phyloP scores from a whole-genome alignment of 2,329 filamentous ascomycete genomes.

The Hypoxylon sp. region DNA sequence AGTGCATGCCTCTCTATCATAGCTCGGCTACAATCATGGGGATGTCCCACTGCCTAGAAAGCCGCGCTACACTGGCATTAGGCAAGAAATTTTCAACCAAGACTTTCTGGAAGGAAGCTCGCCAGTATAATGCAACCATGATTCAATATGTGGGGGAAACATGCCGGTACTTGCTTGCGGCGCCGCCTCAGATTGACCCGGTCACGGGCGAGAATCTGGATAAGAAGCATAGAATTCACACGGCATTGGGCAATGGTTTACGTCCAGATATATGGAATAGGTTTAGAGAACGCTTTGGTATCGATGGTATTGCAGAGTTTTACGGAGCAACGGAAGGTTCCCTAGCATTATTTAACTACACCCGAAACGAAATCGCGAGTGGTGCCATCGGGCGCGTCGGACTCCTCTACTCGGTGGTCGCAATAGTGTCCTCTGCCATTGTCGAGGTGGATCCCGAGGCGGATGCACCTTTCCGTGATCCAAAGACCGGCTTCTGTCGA shows the following conservation, averaged over 20 bases:
- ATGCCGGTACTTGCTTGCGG: constrained; percentile 83
- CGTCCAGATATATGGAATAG: constrained; percentile 87
- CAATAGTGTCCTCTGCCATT: constrained; percentile 68
- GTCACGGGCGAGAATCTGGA: constrained; percentile 78
- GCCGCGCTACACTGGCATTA: constrained; percentile 77
- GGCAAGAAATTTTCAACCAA: constrained; percentile 84
- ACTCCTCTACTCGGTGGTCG: constrained; percentile 68
- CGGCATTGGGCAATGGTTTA: constrained; percentile 88
- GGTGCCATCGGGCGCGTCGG: constrained; percentile 85
- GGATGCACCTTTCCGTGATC: constrained; percentile 77
- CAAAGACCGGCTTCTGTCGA: constrained; percentile 77
- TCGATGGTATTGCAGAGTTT: constrained; percentile 82
- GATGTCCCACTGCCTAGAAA: constrained; percentile 71
- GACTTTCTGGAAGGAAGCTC: constrained; percentile 82
- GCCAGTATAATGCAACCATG: constrained; percentile 78
- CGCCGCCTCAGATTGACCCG: constrained; percentile 73
- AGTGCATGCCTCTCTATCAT: constrained; percentile 93
- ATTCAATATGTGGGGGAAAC: constrained; percentile 94
- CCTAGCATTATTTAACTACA: constrained; percentile 79
- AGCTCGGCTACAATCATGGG: constrained; percentile 82
- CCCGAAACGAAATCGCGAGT: constrained; percentile 78
- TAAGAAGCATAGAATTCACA: constrained; percentile 77
- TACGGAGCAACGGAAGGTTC: constrained; percentile 84
- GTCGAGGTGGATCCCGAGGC: constrained; percentile 80
- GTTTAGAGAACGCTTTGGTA: constrained; percentile 85